phyloP scores from a whole-genome alignment of 441 rosid genomes.

The Manihot esculenta region DNA sequence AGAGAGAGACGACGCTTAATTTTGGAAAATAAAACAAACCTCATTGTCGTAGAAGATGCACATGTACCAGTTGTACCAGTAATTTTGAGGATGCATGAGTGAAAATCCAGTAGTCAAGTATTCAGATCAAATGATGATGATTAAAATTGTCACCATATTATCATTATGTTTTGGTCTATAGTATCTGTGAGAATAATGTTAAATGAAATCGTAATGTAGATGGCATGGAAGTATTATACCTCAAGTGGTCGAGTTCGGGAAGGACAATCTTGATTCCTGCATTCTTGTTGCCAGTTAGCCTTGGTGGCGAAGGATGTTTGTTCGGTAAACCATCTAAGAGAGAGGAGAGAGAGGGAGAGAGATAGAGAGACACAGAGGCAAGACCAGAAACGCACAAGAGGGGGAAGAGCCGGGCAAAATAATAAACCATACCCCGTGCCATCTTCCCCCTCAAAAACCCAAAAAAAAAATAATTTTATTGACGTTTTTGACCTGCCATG shows the following conservation, averaged over 20 bases:
- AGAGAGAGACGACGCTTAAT: no score
- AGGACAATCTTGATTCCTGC: background rate
- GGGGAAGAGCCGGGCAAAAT: slow-evolving; percentile 78
- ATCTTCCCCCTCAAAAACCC: slow-evolving; percentile 63
- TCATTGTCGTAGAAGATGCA: no score
- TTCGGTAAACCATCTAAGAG: background rate
- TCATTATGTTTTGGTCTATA: no score
- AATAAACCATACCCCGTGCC: slow-evolving; percentile 53
- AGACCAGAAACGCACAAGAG: background rate
- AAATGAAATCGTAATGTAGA: background rate
- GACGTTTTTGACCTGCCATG: slow-evolving; percentile 83
- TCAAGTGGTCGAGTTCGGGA: background rate
- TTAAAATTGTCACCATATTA: no score
- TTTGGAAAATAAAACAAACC: no score
- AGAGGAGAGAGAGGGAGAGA: background rate
- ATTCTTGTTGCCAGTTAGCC: background rate
- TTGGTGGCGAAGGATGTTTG: background rate
- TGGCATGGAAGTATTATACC: slow-evolving; percentile 7
- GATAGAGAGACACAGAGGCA: no score
- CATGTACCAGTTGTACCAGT: no score
- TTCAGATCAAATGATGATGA: no score
- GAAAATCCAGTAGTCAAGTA: no score
- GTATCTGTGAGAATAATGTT: background rate
- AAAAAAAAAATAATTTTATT: slow-evolving; percentile 46
- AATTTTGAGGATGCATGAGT: no score